A percentile compares a stretch with the other conserved stretches of the same genome.
phyloP scores from a whole-genome alignment of 192 early-diverging fungal genomes.

The Coemansia sp. region DNA sequence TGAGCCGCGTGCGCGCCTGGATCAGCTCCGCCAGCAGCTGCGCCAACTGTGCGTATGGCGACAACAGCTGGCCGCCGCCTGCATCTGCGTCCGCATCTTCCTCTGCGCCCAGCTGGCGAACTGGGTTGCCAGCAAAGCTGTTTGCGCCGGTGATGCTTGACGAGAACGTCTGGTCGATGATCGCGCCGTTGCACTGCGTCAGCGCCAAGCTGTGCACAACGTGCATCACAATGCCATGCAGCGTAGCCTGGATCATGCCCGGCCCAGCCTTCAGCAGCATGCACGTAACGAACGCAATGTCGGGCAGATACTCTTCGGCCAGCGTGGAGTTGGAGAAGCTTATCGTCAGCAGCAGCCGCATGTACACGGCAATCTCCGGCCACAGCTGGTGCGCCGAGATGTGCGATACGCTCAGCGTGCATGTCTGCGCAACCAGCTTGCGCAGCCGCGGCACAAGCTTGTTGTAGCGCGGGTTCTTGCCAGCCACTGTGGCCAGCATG shows the following conservation, averaged over 20 bases:
- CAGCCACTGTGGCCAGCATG: slow-evolving; percentile 79
- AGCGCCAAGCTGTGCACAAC: slow-evolving; percentile 82
- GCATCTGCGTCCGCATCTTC: slow-evolving; percentile 11
- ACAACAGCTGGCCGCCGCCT: slow-evolving; percentile 53
- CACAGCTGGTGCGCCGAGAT: slow-evolving; percentile 82
- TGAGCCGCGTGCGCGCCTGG: slow-evolving; percentile 46
- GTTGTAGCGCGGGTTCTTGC: slow-evolving; percentile 70
- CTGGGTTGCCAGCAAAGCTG: slow-evolving; percentile 59
- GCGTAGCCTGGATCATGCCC: slow-evolving; percentile 78
- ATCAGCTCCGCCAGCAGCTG: slow-evolving; percentile 54
- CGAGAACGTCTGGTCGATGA: slow-evolving; percentile 79
- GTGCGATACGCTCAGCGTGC: slow-evolving; percentile 65
- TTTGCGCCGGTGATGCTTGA: slow-evolving; percentile 65
- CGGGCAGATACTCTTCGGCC: slow-evolving; percentile 77
- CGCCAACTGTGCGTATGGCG: slow-evolving; percentile 63
- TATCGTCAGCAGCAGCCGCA: slow-evolving; percentile 84
- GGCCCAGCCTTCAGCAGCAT: slow-evolving; percentile 84
- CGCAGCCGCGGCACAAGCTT: slow-evolving; percentile 80
- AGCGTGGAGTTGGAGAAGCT: slow-evolving; percentile 83
- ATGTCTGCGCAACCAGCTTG: slow-evolving; percentile 79
- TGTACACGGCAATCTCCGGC: slow-evolving; percentile 89
- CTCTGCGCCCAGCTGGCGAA: slow-evolving; percentile 52
- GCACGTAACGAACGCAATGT: slow-evolving; percentile 82
- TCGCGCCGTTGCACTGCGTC: slow-evolving; percentile 78
- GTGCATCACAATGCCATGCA: slow-evolving; percentile 94